Base-by-base conservation (phyloP, 2,329 filamentous ascomycete genomes). In the Claviceps pusilla region DNA sequence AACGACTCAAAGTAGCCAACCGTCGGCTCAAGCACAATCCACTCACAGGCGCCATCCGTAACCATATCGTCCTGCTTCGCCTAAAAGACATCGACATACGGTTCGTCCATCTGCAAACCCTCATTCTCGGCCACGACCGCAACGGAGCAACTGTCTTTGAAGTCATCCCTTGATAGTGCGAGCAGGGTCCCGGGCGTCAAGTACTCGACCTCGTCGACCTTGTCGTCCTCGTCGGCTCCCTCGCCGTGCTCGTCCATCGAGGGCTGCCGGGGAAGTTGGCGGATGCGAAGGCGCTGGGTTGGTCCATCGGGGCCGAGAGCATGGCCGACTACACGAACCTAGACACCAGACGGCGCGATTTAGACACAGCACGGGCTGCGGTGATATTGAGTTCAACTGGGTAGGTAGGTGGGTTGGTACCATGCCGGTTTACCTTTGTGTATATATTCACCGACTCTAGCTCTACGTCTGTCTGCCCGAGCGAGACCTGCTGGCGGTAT, bases 11-110 rank as follows among this genome's bases (percentile, higher is more conserved):
- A 95, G 64, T 89, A 95, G 0, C 86, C 83, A 0, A 68, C 67
- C 3, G 83, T 77, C 1, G 85, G 77, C 63, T 95, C 88, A 0
- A 95, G 70, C 87, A 95, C 95, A 11, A 90, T 68, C 66, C 83
- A 83, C 60, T 86, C 81, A 39, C 77, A 67, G 16, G 77, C 75
- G 0, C 88, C 82, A 61, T 95, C 85, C 50, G 94, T 73, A 3
- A 76, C 56, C 0, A 82, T 71, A 29, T 89, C 78, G 3, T 79
- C 70, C 0, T 73, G 62, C 7, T 76, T 67, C 0, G 79, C 77
- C 71, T 89, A 90, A 62, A 84, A 84, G 0, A 95, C 71, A 59
- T 95, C 88, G 16, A 95, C 76, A 35, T 50, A 52, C 6, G 54
- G 37, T 1, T 39, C 28, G 16, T 33, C 14, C 50, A 55, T 52